Percentiles rank a stretch among this genome's conserved stretches.
Evolutionary conservation across 1,284 basidiomycete genomes (phyloP).

Genomic region (Wallemia ichthyophaga): DNA sequence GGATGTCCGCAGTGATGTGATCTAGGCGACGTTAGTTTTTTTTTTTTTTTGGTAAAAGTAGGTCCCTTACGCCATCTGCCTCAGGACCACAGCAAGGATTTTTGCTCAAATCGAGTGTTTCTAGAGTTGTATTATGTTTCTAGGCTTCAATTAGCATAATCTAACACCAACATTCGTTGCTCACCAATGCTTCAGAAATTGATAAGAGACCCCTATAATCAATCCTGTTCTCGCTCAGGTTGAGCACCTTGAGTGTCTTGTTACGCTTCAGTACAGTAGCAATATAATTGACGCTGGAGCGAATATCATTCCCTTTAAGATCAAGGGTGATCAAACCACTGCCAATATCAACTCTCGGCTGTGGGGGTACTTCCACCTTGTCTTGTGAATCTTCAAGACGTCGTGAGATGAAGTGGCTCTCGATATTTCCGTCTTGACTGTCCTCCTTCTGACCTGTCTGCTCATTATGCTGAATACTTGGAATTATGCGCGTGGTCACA

Average conservation of each 20-base stretch:
- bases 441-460: no score
- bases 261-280: slow-evolving; percentile 88
- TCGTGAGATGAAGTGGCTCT: background rate
- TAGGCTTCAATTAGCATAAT: slow-evolving; percentile 13
- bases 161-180: slow-evolving; percentile 8
- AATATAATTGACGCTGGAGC: slow-evolving; percentile 53
- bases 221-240: slow-evolving; percentile 74
- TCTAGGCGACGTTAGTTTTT: slow-evolving; percentile 18
- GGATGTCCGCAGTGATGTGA: slow-evolving; percentile 60
- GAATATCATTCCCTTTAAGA: slow-evolving; percentile 65
- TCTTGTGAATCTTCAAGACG: background rate
- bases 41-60: background rate
- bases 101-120: slow-evolving; percentile 70
- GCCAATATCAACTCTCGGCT: slow-evolving; percentile 1
- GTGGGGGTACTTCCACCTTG: background rate
- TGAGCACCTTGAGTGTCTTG: slow-evolving; percentile 72
- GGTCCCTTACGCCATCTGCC: slow-evolving; percentile 40
- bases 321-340: slow-evolving; percentile 1
- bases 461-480: background rate
- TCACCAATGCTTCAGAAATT: slow-evolving; percentile 62
- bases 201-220: slow-evolving; percentile 48
- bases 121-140: slow-evolving; percentile 84
- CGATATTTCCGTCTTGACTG: background rate
- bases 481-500: slow-evolving; percentile 40
- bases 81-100: slow-evolving; percentile 76